Evolutionary conservation across 805 yeast species (phyloP), one percentile per base, ranked within the genome.

Genomic region (Myxozyma udenii): DNA sequence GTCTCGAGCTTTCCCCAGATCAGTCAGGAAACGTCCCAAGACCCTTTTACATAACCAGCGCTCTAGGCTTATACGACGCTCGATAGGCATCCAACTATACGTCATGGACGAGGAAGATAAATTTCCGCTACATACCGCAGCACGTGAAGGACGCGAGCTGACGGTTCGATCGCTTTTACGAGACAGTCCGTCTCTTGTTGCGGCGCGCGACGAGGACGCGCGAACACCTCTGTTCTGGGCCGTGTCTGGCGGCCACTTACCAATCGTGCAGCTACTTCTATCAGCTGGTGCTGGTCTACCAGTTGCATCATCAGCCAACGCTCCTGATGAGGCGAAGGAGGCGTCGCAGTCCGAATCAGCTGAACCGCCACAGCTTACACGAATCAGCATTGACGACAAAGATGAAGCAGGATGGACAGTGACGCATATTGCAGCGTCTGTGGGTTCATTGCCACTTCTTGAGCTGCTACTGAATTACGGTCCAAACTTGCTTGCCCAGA

Each of bases 181-280:
- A 9, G 71, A 75, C 21, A 67, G 77, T 42, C 84, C 87, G 5
- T 70, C 74, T 28, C 63, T 72, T 12, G 77, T 78, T 0, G 60
- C 75, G 2, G 46, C 62, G 14, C 73, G 67, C 53, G 97, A 90
- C 66, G 76, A 74, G 2, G 96, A 89, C 63, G 83, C 81, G 1
- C 75, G 97, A 58, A 81, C 85, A 1, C 85, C 96, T 1, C 70
- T 89, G 43, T 95, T 87, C 66, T 90, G 96, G 96, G 96, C 96
- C 1, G 79, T 83, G 24, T 79, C 95, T 1, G 75, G 75, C 60
- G 78, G 79, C 44, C 75, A 82, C 50, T 61, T 69, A 4, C 80
- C 78, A 24, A 72, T 84, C 18, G 80, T 79, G 0, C 68, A 76
- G 33, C 63, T 83, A 5, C 66, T 74, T 0, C 44, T 55, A 22